These are phyloP conservation scores for Dendrobium officinale DNA, from an alignment of 106 monocot species.

Conservation along the genomic window DNA sequence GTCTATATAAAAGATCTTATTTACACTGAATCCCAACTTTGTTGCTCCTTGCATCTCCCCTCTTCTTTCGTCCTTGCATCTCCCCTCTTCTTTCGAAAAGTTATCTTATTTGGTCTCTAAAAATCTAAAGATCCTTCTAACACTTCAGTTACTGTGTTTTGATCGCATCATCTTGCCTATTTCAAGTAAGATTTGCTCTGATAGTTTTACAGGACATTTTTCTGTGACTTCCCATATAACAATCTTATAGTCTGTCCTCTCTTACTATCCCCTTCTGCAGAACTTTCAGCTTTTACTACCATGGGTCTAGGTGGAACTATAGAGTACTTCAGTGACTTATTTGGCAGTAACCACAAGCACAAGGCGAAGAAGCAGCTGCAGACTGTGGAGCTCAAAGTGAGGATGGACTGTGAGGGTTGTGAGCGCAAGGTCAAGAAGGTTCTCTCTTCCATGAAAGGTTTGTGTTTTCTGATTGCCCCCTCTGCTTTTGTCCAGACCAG, in stretches of 20 bases:
- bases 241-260: not conserved
- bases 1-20: no score
- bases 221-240: not conserved
- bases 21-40: no score
- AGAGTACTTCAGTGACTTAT: slow-evolving; percentile 20
- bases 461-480: no score
- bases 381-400: slow-evolving; percentile 46
- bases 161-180: slow-evolving; percentile 1
- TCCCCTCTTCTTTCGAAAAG: no score
- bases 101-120: no score
- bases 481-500: no score
- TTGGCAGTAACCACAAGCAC: slow-evolving; percentile 8
- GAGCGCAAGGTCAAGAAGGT: slow-evolving; percentile 40
- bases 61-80: no score
- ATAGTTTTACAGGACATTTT: not conserved
- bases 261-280: not conserved
- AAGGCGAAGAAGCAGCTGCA: slow-evolving; percentile 25
- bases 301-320: slow-evolving; percentile 11
- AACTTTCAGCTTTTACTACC: not conserved
- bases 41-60: no score
- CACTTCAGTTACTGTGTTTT: not conserved
- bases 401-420: slow-evolving; percentile 54
- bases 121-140: no score
- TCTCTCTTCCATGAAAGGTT: slow-evolving; percentile 43
- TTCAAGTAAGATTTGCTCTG: slow-evolving; percentile 1